Conservation (phyloP, 768 basidiomycete genomes). For the Mycena kentingensis region DNA sequence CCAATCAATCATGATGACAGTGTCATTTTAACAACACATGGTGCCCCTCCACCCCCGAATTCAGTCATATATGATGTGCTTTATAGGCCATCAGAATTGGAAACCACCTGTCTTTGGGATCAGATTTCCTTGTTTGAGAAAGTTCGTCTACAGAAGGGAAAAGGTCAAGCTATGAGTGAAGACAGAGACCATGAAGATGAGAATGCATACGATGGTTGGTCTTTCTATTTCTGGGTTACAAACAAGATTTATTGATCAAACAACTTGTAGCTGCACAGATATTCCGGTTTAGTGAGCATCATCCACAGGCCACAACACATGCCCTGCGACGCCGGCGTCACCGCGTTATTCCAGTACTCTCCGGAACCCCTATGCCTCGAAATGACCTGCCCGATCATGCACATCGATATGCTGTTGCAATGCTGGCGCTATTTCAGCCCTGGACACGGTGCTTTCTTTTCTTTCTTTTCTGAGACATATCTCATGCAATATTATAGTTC, state of each 20-base stretch:
- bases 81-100: conserved; percentile 5
- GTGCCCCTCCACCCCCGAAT: not conserved
- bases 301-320: conserved; percentile 11
- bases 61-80: conserved; percentile 8
- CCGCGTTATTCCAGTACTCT: conserved; percentile 8
- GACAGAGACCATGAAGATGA: not conserved
- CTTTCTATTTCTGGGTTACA: not conserved
- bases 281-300: conserved; percentile 1
- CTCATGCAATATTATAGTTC: not conserved
- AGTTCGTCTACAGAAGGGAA: not conserved
- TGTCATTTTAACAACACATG: not conserved
- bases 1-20: not conserved
- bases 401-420: conserved; percentile 7
- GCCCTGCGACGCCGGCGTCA: not conserved
- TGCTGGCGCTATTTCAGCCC: conserved; percentile 14
- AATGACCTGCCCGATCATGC: conserved; percentile 1
- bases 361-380: conserved; percentile 14
- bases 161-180: not conserved
- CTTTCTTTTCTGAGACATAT: not conserved
- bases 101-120: conserved; percentile 11
- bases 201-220: not conserved
- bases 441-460: conserved; percentile 1
- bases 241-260: not conserved
- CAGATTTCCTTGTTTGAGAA: conserved; percentile 2
- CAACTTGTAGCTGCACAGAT: not conserved